phyloP scores from a whole-genome alignment of 148 eudicot species.

The Rhododendron vialii region DNA sequence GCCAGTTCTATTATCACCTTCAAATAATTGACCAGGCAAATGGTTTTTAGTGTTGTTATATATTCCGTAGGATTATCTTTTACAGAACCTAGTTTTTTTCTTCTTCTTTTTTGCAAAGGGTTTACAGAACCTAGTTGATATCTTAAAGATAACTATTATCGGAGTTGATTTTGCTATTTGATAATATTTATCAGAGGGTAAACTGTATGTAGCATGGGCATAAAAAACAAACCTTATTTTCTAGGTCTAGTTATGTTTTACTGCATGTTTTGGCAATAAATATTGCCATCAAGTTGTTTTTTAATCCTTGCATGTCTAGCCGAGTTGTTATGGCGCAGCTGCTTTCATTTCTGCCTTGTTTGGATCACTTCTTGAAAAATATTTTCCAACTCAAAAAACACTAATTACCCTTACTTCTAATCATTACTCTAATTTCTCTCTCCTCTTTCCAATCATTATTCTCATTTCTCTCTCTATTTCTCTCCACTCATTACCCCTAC shows the following conservation, averaged over 20 bases:
- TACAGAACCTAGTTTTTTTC: background rate
- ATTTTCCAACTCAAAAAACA: too few relatives aligned
- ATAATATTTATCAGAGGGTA: background rate
- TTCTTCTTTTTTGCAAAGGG: too few relatives aligned
- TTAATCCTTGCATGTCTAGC: background rate
- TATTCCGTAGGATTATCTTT: background rate
- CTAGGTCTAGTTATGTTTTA: background rate
- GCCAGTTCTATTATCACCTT: background rate
- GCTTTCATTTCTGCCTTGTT: background rate
- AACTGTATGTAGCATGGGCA: background rate
- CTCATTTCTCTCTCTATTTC: too few relatives aligned
- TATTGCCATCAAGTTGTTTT: background rate
- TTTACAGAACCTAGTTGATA: background rate
- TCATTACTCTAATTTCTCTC: too few relatives aligned
- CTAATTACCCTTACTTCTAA: too few relatives aligned
- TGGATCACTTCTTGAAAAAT: too few relatives aligned
- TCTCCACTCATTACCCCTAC: too few relatives aligned
- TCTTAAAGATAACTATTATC: background rate
- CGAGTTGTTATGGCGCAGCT: background rate
- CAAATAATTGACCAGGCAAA: background rate
- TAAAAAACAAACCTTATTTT: background rate
- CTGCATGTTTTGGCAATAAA: background rate
- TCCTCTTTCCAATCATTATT: too few relatives aligned
- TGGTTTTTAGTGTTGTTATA: background rate
- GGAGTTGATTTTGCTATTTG: background rate